These are phyloP conservation scores for Corymbia citriodora DNA, from an alignment of 441 rosid genomes.

Conservation along the genomic window DNA sequence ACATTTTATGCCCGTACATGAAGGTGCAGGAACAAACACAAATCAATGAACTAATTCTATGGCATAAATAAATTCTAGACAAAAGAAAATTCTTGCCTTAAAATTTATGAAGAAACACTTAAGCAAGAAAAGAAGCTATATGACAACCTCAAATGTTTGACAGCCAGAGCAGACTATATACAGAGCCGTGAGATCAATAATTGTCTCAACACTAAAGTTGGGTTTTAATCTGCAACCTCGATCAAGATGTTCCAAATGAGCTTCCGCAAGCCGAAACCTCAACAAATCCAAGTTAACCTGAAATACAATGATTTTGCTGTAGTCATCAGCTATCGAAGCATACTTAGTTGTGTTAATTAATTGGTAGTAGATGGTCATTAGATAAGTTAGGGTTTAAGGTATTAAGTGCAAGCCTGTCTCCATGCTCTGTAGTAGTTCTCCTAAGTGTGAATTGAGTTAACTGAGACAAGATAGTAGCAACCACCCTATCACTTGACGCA, in stretches of 20 bases:
- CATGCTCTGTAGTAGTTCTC: not conserved
- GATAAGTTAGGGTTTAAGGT: not conserved
- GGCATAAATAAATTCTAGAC: not conserved
- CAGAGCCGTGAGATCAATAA: conserved; percentile 63
- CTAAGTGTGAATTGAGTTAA: not conserved
- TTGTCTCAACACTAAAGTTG: conserved; percentile 38
- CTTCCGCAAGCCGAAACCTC: conserved; percentile 56
- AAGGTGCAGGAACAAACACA: not conserved
- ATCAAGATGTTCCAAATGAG: conserved; percentile 60
- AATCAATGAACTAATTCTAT: not conserved
- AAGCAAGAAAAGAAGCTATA: conserved; percentile 19
- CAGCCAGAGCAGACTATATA: conserved; percentile 69
- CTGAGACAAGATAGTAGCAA: not conserved
- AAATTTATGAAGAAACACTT: not conserved
- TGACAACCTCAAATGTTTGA: conserved; percentile 55
- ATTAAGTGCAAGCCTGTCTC: not conserved
- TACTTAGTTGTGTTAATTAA: not conserved
- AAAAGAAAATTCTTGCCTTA: not conserved
- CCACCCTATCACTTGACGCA: not conserved
- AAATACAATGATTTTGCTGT: not conserved
- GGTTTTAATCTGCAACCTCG: conserved; percentile 75
- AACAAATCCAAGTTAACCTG: conserved; percentile 57
- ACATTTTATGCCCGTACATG: not conserved
- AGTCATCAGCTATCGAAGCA: not conserved
- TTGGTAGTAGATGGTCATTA: not conserved